Evolutionary conservation across 2,329 filamentous ascomycete genomes (phyloP).

Genomic region (Aureobasidium sp.): DNA sequence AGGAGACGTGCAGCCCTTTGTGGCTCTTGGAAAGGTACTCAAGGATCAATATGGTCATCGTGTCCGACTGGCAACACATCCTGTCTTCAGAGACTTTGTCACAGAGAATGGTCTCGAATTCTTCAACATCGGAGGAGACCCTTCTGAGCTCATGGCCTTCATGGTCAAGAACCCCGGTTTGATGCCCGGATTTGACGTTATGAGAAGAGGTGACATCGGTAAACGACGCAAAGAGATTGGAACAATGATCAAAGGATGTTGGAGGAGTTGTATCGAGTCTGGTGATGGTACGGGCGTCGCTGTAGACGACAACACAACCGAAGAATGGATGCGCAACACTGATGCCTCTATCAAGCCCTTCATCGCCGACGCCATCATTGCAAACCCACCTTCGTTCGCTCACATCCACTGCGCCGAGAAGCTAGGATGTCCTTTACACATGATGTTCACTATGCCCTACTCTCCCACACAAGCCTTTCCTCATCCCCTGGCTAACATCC

Average conservation of each 20-base stretch:
- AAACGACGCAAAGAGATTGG: slow-evolving; percentile 18
- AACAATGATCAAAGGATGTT: slow-evolving; percentile 24
- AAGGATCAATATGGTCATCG: slow-evolving; percentile 60
- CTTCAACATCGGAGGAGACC: slow-evolving; percentile 68
- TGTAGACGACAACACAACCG: slow-evolving; percentile 24
- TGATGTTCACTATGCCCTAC: slow-evolving; percentile 70
- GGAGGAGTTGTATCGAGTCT: slow-evolving; percentile 22
- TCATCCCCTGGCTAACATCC: slow-evolving; percentile 77
- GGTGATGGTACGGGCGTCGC: slow-evolving; percentile 21
- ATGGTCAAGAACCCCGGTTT: slow-evolving; percentile 29
- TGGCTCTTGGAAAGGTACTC: slow-evolving; percentile 59
- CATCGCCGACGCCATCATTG: slow-evolving; percentile 74
- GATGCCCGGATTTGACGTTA: slow-evolving; percentile 21
- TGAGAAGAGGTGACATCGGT: slow-evolving; percentile 23
- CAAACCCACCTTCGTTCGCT: slow-evolving; percentile 69
- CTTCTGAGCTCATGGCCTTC: slow-evolving; percentile 57
- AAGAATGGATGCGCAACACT: slow-evolving; percentile 21
- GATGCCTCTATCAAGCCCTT: slow-evolving; percentile 48
- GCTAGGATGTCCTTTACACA: slow-evolving; percentile 58
- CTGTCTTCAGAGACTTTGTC: slow-evolving; percentile 59
- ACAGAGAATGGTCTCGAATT: slow-evolving; percentile 66
- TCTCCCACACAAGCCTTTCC: slow-evolving; percentile 78
- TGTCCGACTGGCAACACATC: slow-evolving; percentile 65
- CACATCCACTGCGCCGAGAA: slow-evolving; percentile 70
- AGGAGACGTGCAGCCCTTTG: slow-evolving; percentile 69